phyloP scores from a whole-genome alignment of 2,329 filamentous ascomycete genomes.

The Alternaria arbusti region DNA sequence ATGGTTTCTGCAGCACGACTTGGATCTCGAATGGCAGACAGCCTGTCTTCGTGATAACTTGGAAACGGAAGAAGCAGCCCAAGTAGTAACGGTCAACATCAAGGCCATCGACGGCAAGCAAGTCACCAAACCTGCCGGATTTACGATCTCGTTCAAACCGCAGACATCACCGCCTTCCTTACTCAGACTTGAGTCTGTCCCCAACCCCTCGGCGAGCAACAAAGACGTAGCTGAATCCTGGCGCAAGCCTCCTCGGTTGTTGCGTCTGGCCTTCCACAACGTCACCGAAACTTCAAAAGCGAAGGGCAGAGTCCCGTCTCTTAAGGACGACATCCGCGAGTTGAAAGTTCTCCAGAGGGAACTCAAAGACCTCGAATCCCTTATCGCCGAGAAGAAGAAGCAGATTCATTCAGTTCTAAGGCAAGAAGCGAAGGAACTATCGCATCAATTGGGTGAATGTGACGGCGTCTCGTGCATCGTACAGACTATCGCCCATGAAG shows the following conservation, averaged over 20 bases:
- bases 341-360: constrained; percentile 50
- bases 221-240: constrained; percentile 42
- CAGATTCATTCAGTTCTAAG: constrained; percentile 40
- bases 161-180: constrained; percentile 44
- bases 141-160: constrained; percentile 51
- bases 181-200: constrained; percentile 43
- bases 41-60: constrained; percentile 46
- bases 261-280: constrained; percentile 35
- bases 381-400: constrained; percentile 46
- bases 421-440: constrained; percentile 41
- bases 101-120: constrained; percentile 47
- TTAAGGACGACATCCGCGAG: constrained; percentile 51
- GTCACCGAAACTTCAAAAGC: constrained; percentile 1
- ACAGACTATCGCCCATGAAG: constrained; percentile 47
- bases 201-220: constrained; percentile 38
- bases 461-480: constrained; percentile 53
- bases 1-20: constrained; percentile 41
- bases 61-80: constrained; percentile 39
- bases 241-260: constrained; percentile 45
- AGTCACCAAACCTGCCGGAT: constrained; percentile 42
- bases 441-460: constrained; percentile 51
- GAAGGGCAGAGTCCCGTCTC: constrained; percentile 20
- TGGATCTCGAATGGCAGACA: constrained; percentile 49
- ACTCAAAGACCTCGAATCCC: constrained; percentile 45
- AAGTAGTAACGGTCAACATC: constrained; percentile 50